Base-by-base conservation (phyloP, 2,329 filamentous ascomycete genomes). In the Chaetomiaceae sp. region DNA sequence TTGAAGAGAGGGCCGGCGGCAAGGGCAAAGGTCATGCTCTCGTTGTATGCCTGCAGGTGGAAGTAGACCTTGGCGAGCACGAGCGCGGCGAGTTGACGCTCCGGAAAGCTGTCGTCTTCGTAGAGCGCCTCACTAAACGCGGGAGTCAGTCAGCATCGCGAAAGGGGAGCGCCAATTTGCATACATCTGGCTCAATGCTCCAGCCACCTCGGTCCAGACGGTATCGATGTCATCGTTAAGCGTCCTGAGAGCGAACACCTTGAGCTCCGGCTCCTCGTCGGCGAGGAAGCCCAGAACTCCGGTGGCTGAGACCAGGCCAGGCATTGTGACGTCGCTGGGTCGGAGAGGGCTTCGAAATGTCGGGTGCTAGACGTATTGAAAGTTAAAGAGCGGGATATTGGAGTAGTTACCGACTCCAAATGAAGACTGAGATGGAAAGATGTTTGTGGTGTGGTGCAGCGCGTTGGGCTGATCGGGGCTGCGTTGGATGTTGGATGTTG, bases 41-140 rank as follows among this genome's bases (percentile, higher is more conserved):
- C 93, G 68, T 96, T 93, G 76, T 99, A 99, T 69, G 93, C 93
- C 72, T 96, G 90, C 47, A 99, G 83, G 68, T 99, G 93, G 68
- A 97, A 99, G 75, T 97, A 99, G 60, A 97, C 90, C 78, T 99
- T 99, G 62, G 93, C 87, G 38, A 95, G 87, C 48, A 99, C 90
- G 44, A 99, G 79, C 48, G 93, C 93, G 49, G 93, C 93, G 50
- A 99, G 85, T 68, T 93, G 88, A 65, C 92, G 89, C 70, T 99
- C 87, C 43, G 91, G 87, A 65, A 99, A 99, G 54, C 82, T 80
- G 64, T 96, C 89, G 73, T 99, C 92, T 78, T 99, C 93, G 72
- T 95, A 99, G 44, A 99, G 82, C 49, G 89, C 89, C 80, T 99
- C 93, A 73, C 92, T 97, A 66, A 43, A 16, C 65, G 43, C 9